Conservation (phyloP, 768 basidiomycete genomes). For the Xerocomellus dryophilus region DNA sequence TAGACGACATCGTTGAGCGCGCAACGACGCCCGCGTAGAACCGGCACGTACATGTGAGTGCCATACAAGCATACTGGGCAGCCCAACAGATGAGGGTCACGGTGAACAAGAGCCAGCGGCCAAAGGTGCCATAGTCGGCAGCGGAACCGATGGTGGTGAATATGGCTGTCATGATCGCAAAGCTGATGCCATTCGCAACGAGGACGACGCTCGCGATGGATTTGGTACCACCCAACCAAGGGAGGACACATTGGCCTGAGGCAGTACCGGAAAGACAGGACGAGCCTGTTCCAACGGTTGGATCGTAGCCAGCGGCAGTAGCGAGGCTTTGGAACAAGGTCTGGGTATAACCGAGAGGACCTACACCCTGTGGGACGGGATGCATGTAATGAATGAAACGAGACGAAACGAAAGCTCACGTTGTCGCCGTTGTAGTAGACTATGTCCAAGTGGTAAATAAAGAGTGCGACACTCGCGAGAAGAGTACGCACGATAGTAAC, state of each 20-base stretch:
- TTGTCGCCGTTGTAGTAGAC: conserved; percentile 84
- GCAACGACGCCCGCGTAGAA: not conserved
- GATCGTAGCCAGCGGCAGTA: conserved; percentile 71
- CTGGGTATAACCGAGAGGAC: conserved; percentile 64
- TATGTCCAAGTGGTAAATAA: conserved; percentile 24
- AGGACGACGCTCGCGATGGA: conserved; percentile 74
- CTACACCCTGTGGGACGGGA: conserved; percentile 51
- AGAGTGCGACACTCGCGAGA: not conserved
- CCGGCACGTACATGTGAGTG: conserved; percentile 55
- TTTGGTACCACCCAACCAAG: conserved; percentile 73
- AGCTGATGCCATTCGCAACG: conserved; percentile 71
- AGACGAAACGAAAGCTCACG: conserved; percentile 35
- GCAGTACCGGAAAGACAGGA: conserved; percentile 55
- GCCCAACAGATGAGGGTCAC: conserved; percentile 77
- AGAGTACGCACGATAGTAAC: conserved; percentile 57
- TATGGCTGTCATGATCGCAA: conserved; percentile 75
- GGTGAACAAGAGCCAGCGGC: conserved; percentile 72
- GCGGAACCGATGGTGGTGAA: conserved; percentile 71
- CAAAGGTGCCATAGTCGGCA: conserved; percentile 47
- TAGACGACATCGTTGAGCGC: conserved; percentile 23
- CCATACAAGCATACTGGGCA: conserved; percentile 74
- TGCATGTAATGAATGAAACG: not conserved
- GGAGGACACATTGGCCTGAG: conserved; percentile 74
- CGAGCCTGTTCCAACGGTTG: conserved; percentile 63
- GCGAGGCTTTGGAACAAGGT: conserved; percentile 74